Base-by-base conservation (phyloP, 495 filamentous ascomycete genomes). In the Hyaloscypha variabilis region DNA sequence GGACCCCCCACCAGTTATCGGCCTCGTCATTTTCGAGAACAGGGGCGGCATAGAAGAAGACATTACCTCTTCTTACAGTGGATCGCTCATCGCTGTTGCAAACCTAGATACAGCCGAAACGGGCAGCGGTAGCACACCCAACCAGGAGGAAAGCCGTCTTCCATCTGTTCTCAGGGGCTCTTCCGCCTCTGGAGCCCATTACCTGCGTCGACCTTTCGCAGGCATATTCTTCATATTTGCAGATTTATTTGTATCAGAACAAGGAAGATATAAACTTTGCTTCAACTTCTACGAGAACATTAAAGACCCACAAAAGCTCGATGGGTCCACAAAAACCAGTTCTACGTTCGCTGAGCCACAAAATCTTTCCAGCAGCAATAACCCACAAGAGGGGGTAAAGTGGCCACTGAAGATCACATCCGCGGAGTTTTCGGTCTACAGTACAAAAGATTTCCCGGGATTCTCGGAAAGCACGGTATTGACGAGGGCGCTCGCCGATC, bases 371-470 rank as follows among this genome's bases (percentile, higher is more conserved):
- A 46, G 11, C 17, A 17, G 11, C 14, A 3, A 1, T 11, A 19
- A 4, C 19, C 11, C 11, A 4, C 6, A 58, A 2, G 80, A 79
- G 62, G 71, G 77, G 1, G 42, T 64, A 1, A 1, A 63, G n/a
- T 63, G 58, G 26, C 53, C 94, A 19, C 81, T 97, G 77, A 92
- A 97, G 73, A 90, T 97, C 62, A 91, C 94, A 76, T 94, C 93
- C 0, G 77, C 82, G 26, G 89, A 92, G 2, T 98, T 98, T 73
- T 87, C 83, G 10, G 94, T 97, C 14, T 98, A 88, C 79, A 96
- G 92, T 69, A 94, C 94, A 28, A 98, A 98, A 86, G 97, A 97
- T 79, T 98, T 98, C 79, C 94, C 94, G 46, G 94, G 94, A 10
- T 78, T 97, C 69, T 87, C 92, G 2, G 93, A 94, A 76, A 96